Evolutionary conservation across 768 basidiomycete species (phyloP).

Genomic region (Termitomyces sp.): DNA sequence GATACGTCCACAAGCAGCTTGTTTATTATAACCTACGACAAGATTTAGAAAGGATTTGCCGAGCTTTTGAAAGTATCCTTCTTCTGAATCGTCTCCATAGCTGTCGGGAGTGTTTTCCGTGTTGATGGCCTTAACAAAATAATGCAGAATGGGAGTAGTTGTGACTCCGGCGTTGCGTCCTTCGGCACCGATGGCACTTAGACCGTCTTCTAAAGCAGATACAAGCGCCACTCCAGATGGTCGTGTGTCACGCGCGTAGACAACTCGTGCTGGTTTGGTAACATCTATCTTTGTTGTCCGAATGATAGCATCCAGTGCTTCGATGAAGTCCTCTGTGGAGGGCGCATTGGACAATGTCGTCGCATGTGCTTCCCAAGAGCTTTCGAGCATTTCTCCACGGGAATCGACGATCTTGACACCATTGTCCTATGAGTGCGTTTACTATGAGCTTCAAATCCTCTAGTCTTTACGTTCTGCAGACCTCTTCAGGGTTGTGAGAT

Average conservation of each 20-base stretch:
- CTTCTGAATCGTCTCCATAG: constrained; percentile 75
- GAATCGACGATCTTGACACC: constrained; percentile 99
- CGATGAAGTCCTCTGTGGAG: constrained; percentile 67
- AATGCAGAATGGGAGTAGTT: constrained; percentile 94
- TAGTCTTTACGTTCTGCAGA: constrained; percentile 27
- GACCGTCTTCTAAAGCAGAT: constrained; percentile 74
- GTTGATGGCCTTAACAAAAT: constrained; percentile 87
- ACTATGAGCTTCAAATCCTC: constrained; percentile 4
- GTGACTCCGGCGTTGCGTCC: constrained; percentile 75
- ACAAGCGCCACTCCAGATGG: constrained; percentile 79
- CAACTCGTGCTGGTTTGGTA: constrained; percentile 70
- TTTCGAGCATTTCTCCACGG: constrained; percentile 93
- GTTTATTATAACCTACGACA: constrained; percentile 51
- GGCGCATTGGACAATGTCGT: constrained; percentile 82
- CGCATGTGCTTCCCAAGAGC: constrained; percentile 87
- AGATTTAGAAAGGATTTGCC: constrained; percentile 79
- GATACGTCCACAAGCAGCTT: not conserved
- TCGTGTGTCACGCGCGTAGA: constrained; percentile 92
- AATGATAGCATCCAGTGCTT: constrained; percentile 57
- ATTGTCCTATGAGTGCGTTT: constrained; percentile 66
- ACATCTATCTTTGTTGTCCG: constrained; percentile 68
- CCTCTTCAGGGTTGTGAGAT: constrained; percentile 98
- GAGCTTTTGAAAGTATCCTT: constrained; percentile 83
- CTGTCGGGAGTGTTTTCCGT: constrained; percentile 72
- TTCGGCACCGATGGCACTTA: constrained; percentile 66